Conservation (phyloP, 192 early-diverging fungal genomes). For the Piromyces finnis region DNA sequence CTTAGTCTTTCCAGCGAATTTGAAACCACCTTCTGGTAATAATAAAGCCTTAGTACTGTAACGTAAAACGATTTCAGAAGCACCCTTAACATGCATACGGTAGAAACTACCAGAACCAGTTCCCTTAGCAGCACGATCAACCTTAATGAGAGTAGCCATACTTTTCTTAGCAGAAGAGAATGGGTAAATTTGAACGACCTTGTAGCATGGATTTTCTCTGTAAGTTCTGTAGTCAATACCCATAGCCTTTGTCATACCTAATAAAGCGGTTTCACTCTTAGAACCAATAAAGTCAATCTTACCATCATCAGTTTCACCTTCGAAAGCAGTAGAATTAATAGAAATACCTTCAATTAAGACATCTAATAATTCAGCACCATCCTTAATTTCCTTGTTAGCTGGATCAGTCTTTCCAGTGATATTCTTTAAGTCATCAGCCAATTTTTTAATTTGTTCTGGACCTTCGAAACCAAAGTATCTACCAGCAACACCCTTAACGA, state of each 20-base stretch:
- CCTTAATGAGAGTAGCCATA: conserved; percentile 69
- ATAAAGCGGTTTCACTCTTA: conserved; percentile 88
- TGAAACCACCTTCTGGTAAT: conserved; percentile 2
- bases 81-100: conserved; percentile 85
- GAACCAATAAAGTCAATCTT: conserved; percentile 49
- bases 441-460: conserved; percentile 11
- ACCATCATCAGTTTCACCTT: conserved; percentile 7
- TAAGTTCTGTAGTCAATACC: conserved; percentile 39
- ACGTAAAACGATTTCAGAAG: conserved; percentile 66
- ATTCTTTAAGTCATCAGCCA: conserved; percentile 4
- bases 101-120: conserved; percentile 22
- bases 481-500: conserved; percentile 73
- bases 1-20: conserved; percentile 1
- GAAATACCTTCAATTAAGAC: conserved; percentile 52
- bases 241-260: conserved; percentile 46
- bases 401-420: not conserved
- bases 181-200: conserved; percentile 60
- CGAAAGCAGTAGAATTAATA: conserved; percentile 44
- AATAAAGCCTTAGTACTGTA: conserved; percentile 20
- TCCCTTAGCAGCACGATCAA: conserved; percentile 21
- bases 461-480: conserved; percentile 24
- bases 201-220: conserved; percentile 34
- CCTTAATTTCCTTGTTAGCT: not conserved
- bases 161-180: conserved; percentile 86
- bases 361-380: conserved; percentile 11